Evolutionary conservation across 495 filamentous ascomycete genomes (phyloP), one percentile per base, ranked within the genome.

Genomic region (Penicillium angulare): DNA sequence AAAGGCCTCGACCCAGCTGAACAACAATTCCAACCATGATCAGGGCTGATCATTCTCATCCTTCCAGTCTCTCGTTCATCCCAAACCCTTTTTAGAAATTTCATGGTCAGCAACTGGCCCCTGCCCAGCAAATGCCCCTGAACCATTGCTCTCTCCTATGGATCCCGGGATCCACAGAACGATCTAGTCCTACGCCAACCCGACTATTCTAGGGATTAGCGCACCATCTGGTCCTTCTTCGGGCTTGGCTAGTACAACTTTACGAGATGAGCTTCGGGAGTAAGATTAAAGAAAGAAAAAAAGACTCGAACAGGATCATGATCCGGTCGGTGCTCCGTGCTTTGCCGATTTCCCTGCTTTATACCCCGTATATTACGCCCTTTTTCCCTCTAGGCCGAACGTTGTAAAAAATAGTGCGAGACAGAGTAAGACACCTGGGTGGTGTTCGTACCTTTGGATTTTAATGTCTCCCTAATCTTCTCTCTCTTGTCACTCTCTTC

Each of bases 151-250:
- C 13, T 15, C 41, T 1, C 26, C 39, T 22, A 34, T 32, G 48
- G 49, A 39, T n/a, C 35, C 21, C 20, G 18, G 48, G 29, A 48
- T 53, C 61, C 57, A 64, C 58, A 53, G 61, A 61, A 55, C 61
- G 58, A 53, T 61, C 61, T 64, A 64, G 61, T 61, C 52, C 57
- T 47, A n/a, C 46, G 36, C n/a, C n/a, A n/a, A n/a, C 40, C 38
- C 39, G 45, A 8, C 32, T 20, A 15, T 8, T 16, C 17, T 38
- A 16, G 34, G 34, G 34, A 20, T 38, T 15, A 20, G 34, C 27
- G 27, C 27, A 31, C 27, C 20, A 12, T 13, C 22, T n/a, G 20
- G 38, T n/a, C 21, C 15, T 26, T 23, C 15, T 18, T 55, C 35
- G 52, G 52, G 51, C 52, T 62, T 50, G 50, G 54, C 58, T 55